phyloP scores from a whole-genome alignment of 306 rosid species.

The Benincasa hispida region DNA sequence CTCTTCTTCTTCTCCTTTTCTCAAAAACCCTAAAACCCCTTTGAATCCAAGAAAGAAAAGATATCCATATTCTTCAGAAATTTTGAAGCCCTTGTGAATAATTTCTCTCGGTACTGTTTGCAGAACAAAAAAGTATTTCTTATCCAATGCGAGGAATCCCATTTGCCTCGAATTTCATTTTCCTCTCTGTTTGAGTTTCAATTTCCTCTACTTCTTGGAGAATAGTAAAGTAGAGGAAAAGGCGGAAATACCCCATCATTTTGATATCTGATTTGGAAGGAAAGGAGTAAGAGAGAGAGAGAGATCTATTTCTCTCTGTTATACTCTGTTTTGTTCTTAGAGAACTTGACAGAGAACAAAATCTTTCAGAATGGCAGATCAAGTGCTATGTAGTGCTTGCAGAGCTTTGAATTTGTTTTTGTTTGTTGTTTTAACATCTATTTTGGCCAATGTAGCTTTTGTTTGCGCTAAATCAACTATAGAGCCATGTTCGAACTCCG shows the following conservation, averaged over 20 bases:
- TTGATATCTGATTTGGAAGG: not conserved
- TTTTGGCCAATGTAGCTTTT: conserved; percentile 15
- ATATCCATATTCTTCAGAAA: not conserved
- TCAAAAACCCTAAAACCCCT: not conserved
- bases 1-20: not conserved
- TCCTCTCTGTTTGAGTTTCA: not conserved
- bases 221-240: not conserved
- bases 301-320: not conserved
- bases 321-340: not conserved
- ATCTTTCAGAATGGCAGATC: conserved; percentile 20
- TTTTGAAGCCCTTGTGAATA: not conserved
- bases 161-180: not conserved
- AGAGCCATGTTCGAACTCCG: conserved; percentile 90
- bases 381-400: conserved; percentile 2
- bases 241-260: not conserved
- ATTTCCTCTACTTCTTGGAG: not conserved
- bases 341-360: not conserved
- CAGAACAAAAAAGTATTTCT: not conserved
- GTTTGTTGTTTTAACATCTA: conserved; percentile 7
- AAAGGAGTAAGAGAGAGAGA: not conserved
- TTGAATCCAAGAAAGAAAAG: not conserved
- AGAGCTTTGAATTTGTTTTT: conserved; percentile 10
- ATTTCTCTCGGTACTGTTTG: not conserved
- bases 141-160: not conserved
- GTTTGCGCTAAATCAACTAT: conserved; percentile 69